Evolutionary conservation across 2,329 filamentous ascomycete species (phyloP).

Genomic region (Diaporthe aspalathi): DNA sequence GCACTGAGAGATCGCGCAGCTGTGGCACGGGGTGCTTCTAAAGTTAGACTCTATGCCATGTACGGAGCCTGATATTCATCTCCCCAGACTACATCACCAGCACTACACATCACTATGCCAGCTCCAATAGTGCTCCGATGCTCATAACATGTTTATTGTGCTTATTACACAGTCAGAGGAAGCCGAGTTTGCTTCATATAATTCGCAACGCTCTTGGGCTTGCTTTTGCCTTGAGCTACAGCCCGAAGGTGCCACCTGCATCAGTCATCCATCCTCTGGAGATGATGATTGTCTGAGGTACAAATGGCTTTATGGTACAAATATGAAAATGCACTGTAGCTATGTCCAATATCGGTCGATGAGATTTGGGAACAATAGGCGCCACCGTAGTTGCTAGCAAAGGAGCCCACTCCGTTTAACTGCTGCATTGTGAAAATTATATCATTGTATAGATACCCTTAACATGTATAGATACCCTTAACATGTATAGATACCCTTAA

Average conservation of each 20-base stretch:
- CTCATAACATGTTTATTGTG: not conserved
- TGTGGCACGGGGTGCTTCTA: too few relatives aligned
- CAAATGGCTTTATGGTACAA: not conserved
- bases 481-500: not conserved
- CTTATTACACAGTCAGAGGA: not conserved
- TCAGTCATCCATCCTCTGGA: not conserved
- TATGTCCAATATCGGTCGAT: too few relatives aligned
- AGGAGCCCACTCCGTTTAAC: not conserved
- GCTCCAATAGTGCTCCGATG: not conserved
- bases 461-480: not conserved
- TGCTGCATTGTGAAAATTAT: not conserved
- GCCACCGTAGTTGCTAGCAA: too few relatives aligned
- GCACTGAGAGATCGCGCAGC: too few relatives aligned
- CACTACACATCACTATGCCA: not conserved
- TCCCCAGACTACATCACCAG: slow-evolving; percentile 8
- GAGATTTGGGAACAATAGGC: too few relatives aligned
- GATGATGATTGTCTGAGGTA: not conserved
- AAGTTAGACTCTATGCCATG: too few relatives aligned
- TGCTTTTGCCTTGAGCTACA: not conserved
- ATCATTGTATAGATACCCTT: not conserved
- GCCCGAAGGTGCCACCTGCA: not conserved
- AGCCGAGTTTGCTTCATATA: not conserved
- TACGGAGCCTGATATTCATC: not conserved
- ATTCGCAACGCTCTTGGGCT: not conserved
- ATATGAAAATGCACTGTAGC: too few relatives aligned